Evolutionary conservation across 257 asterid species (phyloP), one percentile per base, ranked within the genome.

Genomic region (Dorcoceras hygrometricum): DNA sequence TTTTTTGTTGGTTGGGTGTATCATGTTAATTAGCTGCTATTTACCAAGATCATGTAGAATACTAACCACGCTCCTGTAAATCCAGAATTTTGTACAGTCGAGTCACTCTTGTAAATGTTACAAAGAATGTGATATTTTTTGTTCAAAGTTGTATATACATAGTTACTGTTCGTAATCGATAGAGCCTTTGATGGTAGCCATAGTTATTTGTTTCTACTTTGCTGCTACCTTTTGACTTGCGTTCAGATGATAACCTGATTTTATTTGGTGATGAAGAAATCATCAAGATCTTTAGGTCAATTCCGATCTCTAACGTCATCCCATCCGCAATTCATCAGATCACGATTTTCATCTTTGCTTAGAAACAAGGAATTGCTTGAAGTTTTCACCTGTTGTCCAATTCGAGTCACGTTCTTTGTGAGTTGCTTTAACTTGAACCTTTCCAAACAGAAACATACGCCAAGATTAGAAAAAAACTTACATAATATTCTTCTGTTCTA

Each of bases 41-140:
- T 28, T 59, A 62, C 65, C 72, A 69, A 77, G 39, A 69, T 57
- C 66, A 72, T 78, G 85, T 86, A 83, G 77, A 67, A 60, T 71
- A 61, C 63, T 75, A 71, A 63, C 66, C 63, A 46, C 58, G 62
- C 75, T 32, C 8, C n/a, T 55, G 78, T 73, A 69, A 65, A 57
- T 58, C 74, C 59, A 19, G 67, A 48, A 68, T 46, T 66, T 64
- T 74, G 70, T 75, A 65, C 66, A 10, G 71, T 54, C 59, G 64
- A 23, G 23, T 57, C 57, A 53, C 61, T 8, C 3, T 46, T 76
- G 74, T 68, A 25, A 53, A 76, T 71, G 58, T 53, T 48, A 23
- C 43, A 4, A 20, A 43, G 67, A 65, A 43, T 4, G 28, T 19
- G 19, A 12, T 43, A 0, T 48, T 50, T 36, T 18, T 46, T 46